Base-by-base conservation (phyloP, 331 rosid species). In the Malus hybrid region DNA sequence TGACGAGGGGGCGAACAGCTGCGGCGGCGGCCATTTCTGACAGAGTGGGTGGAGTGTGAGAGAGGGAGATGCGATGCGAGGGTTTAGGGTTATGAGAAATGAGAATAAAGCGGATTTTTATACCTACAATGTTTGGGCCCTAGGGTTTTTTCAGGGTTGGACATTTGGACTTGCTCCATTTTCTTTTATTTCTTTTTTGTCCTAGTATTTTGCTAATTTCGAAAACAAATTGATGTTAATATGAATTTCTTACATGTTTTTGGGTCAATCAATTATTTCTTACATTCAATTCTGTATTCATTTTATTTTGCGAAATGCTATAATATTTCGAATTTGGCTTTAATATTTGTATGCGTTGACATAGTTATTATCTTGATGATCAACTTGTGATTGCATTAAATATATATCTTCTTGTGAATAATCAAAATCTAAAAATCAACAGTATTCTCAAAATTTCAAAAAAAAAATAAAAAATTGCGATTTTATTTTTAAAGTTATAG, bases 1-100 rank as follows among this genome's bases (percentile, higher is more conserved):
- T 80, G 70, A 93, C 93, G 16, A 93, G 94, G 0, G 97, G 97
- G 0, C 97, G 96, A 1, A 39, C 46, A 39, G 88, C 93, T 54
- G 93, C 87, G 73, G 93, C 48, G 48, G 48, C 91, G 42, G 90
- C 93, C 87, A 83, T 83, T 56, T 81, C 31, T 2, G 59, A 18
- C 18, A 28, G 2, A 62, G 36, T 5, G 66, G 34, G 39, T 42
- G 10, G 32, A 74, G 52, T 67, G 15, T 24, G 16, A 31, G 13
- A 22, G n/a, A 13, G 67, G 14, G 33, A 12, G 31, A 13, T 20
- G 20, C 6, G 32, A 13, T 15, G 42, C 54, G 75, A 84, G 93
- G 93, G 89, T 86, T 86, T 84, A 34, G 67, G 70, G 70, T 66
- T 36, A 29, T 5, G 36, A 2, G 22, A 55, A 55, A 71, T 34